phyloP scores from a whole-genome alignment of 2,329 filamentous ascomycete species.

The Aurifilum marmelostoma region DNA sequence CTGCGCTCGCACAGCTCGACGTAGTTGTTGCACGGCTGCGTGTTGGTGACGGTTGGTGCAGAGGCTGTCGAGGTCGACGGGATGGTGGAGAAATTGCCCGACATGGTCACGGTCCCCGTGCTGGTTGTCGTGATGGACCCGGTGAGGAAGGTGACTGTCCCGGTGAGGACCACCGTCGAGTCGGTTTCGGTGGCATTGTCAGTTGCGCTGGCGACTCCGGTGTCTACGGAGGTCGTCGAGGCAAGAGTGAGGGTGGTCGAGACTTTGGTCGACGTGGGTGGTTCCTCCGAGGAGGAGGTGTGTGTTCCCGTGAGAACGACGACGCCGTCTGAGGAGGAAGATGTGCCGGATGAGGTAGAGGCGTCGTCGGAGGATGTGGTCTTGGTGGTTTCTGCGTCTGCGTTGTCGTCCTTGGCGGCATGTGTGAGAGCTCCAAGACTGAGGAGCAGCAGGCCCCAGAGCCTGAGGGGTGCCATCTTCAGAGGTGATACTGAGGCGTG shows the following conservation, averaged over 20 bases:
- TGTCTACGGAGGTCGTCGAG: conserved; percentile 34
- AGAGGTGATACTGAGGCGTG: not conserved
- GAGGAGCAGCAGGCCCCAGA: conserved; percentile 27
- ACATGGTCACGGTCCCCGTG: conserved; percentile 32
- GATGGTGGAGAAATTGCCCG: conserved; percentile 46
- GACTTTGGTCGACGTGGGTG: conserved; percentile 50
- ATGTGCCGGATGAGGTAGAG: conserved; percentile 8
- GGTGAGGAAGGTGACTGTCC: conserved; percentile 47
- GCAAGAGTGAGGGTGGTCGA: conserved; percentile 45
- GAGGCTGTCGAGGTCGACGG: conserved; percentile 46
- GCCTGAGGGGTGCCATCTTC: conserved; percentile 25
- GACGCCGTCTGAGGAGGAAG: conserved; percentile 34
- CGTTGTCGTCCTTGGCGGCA: conserved; percentile 11
- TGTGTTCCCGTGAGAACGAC: conserved; percentile 43
- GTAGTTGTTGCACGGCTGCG: conserved; percentile 78
- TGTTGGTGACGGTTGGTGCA: conserved; percentile 62
- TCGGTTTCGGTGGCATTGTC: conserved; percentile 38
- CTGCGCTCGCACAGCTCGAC: conserved; percentile 75
- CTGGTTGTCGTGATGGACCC: conserved; percentile 51
- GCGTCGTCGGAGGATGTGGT: conserved; percentile 3
- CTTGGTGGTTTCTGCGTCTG: conserved; percentile 4
- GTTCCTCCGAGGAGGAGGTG: conserved; percentile 37
- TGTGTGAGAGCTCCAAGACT: conserved; percentile 20
- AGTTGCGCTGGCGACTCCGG: conserved; percentile 30
- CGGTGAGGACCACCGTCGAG: conserved; percentile 36